Evolutionary conservation across 1,284 basidiomycete species (phyloP).

Genomic region (Tilletia setariae): DNA sequence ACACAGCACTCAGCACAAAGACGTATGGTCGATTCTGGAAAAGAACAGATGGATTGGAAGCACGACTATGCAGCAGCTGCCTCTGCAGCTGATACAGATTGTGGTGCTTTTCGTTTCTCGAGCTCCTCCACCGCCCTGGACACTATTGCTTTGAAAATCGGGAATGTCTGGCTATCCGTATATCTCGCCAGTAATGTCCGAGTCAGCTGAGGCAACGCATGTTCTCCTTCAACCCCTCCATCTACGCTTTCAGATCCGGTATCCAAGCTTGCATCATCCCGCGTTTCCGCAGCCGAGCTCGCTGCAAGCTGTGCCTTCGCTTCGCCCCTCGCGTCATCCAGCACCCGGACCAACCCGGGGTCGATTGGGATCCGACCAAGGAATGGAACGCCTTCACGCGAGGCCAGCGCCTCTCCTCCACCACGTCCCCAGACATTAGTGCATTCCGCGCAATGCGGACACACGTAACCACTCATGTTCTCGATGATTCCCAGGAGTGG

Average conservation of each 20-base stretch:
- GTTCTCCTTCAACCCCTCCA: background rate
- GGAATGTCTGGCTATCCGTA: conserved; percentile 42
- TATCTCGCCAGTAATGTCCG: conserved; percentile 46
- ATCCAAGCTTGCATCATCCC: background rate
- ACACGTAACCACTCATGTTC: conserved; percentile 98
- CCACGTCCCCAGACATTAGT: conserved; percentile 93
- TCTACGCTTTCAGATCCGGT: too few relatives aligned
- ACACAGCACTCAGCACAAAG: too few relatives aligned
- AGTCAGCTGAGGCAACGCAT: conserved; percentile 25
- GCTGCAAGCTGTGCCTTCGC: conserved; percentile 14
- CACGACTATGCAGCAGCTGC: too few relatives aligned
- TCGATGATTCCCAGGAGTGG: conserved; percentile 93
- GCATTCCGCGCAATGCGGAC: conserved; percentile 77
- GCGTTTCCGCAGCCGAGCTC: background rate
- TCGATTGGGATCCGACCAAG: conserved; percentile 91
- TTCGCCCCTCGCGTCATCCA: conserved; percentile 67
- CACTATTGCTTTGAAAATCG: conserved; percentile 40
- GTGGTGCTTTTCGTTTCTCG: background rate
- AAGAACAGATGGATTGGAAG: too few relatives aligned
- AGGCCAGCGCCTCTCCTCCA: conserved; percentile 73
- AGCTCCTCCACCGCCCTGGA: background rate
- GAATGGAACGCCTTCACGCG: conserved; percentile 70
- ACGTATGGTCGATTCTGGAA: too few relatives aligned
- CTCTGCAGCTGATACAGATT: too few relatives aligned
- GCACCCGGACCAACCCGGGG: conserved; percentile 77